Evolutionary conservation across 2,329 filamentous ascomycete species (phyloP).

Genomic region (Diaporthe vaccinii): DNA sequence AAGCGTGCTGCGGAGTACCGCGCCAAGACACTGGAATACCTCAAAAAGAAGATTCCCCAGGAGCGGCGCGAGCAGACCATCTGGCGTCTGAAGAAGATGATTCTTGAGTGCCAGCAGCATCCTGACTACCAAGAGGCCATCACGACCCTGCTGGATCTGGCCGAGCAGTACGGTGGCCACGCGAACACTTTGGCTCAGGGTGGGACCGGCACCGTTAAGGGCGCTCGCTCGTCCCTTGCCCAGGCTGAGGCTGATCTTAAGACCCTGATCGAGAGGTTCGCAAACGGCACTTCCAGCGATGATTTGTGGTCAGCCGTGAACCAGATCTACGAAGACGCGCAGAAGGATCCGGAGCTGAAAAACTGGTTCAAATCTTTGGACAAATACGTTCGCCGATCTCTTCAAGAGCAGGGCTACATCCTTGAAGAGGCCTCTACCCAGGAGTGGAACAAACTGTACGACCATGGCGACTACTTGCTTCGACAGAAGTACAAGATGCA

Average conservation of each 20-base stretch:
- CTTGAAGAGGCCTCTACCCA: conserved; percentile 83
- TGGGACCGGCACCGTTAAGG: conserved; percentile 77
- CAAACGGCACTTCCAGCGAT: conserved; percentile 91
- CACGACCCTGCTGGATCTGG: conserved; percentile 84
- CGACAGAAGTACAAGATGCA: conserved; percentile 89
- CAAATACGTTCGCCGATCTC: conserved; percentile 82
- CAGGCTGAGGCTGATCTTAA: conserved; percentile 84
- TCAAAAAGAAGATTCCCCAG: conserved; percentile 88
- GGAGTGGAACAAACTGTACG: conserved; percentile 88
- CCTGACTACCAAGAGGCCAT: conserved; percentile 95
- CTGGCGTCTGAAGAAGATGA: conserved; percentile 96
- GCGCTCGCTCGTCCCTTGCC: conserved; percentile 76
- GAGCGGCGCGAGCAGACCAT: conserved; percentile 94
- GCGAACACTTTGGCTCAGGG: conserved; percentile 75
- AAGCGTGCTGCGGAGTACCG: conserved; percentile 56
- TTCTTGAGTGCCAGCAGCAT: conserved; percentile 96
- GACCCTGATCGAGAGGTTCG: conserved; percentile 93
- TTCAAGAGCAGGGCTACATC: conserved; percentile 92
- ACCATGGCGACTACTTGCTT: conserved; percentile 87
- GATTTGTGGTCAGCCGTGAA: conserved; percentile 89
- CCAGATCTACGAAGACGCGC: conserved; percentile 87
- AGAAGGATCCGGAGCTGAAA: conserved; percentile 87
- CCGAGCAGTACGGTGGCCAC: conserved; percentile 87
- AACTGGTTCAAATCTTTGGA: conserved; percentile 89
- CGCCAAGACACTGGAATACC: conserved; percentile 74